Evolutionary conservation across 2,329 filamentous ascomycete genomes (phyloP), one percentile per base, ranked within the genome.

Genomic region (Aspergillus sp.): DNA sequence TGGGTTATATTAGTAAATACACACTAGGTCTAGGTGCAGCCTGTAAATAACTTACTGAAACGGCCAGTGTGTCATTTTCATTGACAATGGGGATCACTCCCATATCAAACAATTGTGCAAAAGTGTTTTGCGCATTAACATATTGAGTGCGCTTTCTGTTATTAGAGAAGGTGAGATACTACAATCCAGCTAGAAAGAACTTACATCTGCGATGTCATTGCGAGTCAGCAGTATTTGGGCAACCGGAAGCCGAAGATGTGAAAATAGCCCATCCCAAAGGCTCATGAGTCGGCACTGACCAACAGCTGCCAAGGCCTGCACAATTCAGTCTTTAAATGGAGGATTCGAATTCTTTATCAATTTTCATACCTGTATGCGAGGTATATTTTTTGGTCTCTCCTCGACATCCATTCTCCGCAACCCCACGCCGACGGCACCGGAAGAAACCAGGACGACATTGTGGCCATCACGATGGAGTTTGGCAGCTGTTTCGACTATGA

Each of bases 11-110:
- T 52, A 56, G 61, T 12, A 27, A 31, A 19, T 15, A 23, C 17
- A 21, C 6, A 37, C 14, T 19, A n/a, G 46, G 3, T 37, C 4
- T 15, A 35, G n/a, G 8, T 8, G 11, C 6, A 15, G 8, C 6
- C 5, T 19, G n/a, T 41, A 14, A n/a, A 48, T 17, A 46, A 60
- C 76, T 31, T 76, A 82, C 79, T 45, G 93, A 90, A 64, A 99
- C 95, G 23, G 93, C 91, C 55, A 99, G 80, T 3, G 95, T 99
- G 74, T 99, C 95, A 75, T 99, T 99, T 77, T 99, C 95, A 70
- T 99, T 99, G 63, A 99, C 95, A 68, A 99, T 97, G 9, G 95
- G 95, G 62, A 99, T 96, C 25, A 98, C 93, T 2, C 93, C 93
- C 89, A 97, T 95, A 68, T 93, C 88, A 17, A 99, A 80, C 47